A percentile compares a stretch with the other conserved stretches of the same genome.
Conservation (phyloP, 352 stramenopile species). For the Thalassiosira allenii region DNA sequence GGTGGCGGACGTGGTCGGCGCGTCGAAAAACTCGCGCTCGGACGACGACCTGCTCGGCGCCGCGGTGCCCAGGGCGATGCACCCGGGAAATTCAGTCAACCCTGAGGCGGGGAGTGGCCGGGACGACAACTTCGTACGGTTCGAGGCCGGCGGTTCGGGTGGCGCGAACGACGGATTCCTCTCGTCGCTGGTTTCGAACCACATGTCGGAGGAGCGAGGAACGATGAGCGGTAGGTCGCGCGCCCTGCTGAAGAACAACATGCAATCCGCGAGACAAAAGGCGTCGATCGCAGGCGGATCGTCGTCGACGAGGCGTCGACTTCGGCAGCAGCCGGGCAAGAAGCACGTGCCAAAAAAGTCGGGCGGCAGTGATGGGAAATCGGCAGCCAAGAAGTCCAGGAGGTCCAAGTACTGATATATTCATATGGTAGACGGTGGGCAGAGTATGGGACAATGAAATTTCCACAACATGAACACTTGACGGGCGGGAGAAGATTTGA, state of each 20-base stretch:
- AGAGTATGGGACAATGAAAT: too few species aligned
- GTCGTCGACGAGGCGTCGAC: too few species aligned
- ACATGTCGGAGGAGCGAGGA: not conserved
- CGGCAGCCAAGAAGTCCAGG: too few species aligned
- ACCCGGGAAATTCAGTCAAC: conserved; percentile 1
- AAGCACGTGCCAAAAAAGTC: too few species aligned
- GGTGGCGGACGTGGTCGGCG: not conserved
- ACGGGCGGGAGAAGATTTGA: too few species aligned
- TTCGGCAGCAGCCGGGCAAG: too few species aligned
- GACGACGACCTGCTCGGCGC: not conserved
- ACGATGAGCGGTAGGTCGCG: conserved; percentile 1
- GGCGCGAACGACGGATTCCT: not conserved
- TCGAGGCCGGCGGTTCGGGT: not conserved
- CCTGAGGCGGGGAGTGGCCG: not conserved
- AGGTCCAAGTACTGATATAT: too few species aligned
- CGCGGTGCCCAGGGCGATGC: conserved; percentile 2
- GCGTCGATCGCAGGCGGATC: too few species aligned
- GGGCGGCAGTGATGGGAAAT: too few species aligned
- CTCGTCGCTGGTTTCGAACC: not conserved
- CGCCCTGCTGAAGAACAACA: not conserved
- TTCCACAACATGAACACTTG: too few species aligned
- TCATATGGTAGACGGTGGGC: too few species aligned
- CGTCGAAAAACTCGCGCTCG: not conserved
- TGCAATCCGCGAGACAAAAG: too few species aligned
- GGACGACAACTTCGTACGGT: conserved; percentile 1